Base-by-base conservation (phyloP, 352 stramenopile species). In the Blastocystis hominis region DNA sequence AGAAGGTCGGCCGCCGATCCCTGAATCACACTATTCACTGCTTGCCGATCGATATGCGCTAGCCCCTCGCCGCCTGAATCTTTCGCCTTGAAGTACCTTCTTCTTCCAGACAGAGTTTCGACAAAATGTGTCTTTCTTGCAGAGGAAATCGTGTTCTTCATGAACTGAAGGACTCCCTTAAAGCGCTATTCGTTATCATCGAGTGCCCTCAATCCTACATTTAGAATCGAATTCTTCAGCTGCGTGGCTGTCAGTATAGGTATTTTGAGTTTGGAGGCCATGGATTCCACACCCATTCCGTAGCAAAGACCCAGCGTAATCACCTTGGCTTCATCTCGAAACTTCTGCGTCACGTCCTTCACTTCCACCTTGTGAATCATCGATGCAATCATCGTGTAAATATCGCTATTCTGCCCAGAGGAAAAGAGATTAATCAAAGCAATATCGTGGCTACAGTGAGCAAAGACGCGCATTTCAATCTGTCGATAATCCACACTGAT, bases 11-110 rank as follows among this genome's bases (percentile, higher is more conserved):
- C 90, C 24, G 90, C 90, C 86, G 63, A 89, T n/a, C 91, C 91
- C 86, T 92, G 91, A 63, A 92, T 92, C 0, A 92, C 86, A 53
- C 88, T 90, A 86, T 92, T 92, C 54, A 92, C 90, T 50, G 90
- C 89, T 88, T 92, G 90, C 61, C 91, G 89, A 50, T 92, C 90
- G 30, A 89, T 89, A 76, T 90, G 75, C 24, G 86, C 88, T 36
- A 24, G 34, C 3, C 50, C 68, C n/a, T 54, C 44, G 2, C 20
- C 47, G 0, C 15, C 20, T 15, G 15, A n/a, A 24, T n/a, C 46
- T 13, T 1, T 34, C 44, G 34, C 7, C 15, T 79, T 40, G 42
- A 89, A 53, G 6, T 38, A 62, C n/a, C 86, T 46, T 17, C 70
- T 40, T 53, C 86, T 36, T 36, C 72, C 72, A 0, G 61, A 38